Percentiles rank a stretch among this genome's conserved stretches.
These are phyloP conservation scores for Oryza glaberrima DNA, from an alignment of 176 grass and related monocot genomes.

Conservation along the genomic window DNA sequence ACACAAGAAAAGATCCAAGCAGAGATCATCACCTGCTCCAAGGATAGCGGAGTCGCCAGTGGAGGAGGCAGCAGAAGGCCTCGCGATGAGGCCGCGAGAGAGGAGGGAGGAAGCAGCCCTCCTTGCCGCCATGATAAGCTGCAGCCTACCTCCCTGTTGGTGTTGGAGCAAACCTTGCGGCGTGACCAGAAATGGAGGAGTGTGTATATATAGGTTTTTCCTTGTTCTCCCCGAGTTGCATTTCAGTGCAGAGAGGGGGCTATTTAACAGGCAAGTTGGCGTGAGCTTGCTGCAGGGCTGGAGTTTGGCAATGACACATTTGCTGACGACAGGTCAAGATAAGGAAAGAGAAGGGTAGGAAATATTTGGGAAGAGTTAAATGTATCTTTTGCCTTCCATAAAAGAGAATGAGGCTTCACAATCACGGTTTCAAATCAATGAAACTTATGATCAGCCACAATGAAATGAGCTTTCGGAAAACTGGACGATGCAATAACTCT, in stretches of 20 bases:
- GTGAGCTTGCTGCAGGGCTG: neutral
- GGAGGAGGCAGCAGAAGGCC: constrained; percentile 7
- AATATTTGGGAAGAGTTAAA: neutral
- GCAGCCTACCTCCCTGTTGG: neutral
- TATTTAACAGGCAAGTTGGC: constrained; percentile 8
- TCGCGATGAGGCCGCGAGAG: constrained; percentile 32
- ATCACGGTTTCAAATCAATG: neutral
- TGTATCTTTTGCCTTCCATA: neutral
- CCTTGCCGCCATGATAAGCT: constrained; percentile 57
- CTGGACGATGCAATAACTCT: neutral
- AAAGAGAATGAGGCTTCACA: neutral
- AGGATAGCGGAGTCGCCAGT: constrained; percentile 1
- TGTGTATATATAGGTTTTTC: neutral
- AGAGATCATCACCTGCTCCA: constrained; percentile 49
- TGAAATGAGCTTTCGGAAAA: neutral
- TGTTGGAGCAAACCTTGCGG: neutral
- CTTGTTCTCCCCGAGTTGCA: neutral
- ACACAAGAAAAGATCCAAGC: neutral
- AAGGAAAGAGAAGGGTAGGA: neutral
- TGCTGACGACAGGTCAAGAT: neutral
- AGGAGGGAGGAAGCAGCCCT: constrained; percentile 64
- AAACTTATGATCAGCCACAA: neutral
- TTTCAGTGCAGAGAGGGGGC: constrained; percentile 6
- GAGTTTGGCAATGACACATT: neutral
- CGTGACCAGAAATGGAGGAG: neutral